Evolutionary conservation across 1,284 basidiomycete species (phyloP), one percentile per base, ranked within the genome.

Genomic region (Ceratobasidium sp.): DNA sequence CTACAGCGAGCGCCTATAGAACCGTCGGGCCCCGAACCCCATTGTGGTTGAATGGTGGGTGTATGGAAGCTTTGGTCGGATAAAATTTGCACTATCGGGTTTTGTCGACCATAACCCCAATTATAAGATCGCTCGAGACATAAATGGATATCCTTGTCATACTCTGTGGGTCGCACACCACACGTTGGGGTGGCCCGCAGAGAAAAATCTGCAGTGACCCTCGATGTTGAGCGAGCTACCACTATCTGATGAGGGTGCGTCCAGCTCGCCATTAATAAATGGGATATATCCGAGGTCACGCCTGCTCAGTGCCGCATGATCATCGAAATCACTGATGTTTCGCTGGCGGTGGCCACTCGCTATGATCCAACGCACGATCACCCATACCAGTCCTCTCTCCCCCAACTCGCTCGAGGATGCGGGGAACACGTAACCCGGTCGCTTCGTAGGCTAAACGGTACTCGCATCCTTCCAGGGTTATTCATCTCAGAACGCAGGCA

Each of bases 1-100:
- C 59, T 38, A 12, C 59, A 60, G 20, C 33, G 59, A 60, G 59
- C 59, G 59, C 35, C 59, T 60, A 60, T 60, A 60, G 59, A 60
- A 60, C n/a, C 59, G 33, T 7, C 33, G 10, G 30, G 59, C 14
- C 33, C n/a, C 33, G 33, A 60, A 41, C 33, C 27, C 33, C 33
- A 16, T 41, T 10, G 41, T 44, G 41, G 41, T 44, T 44, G 41
- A 44, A 38, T 38, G n/a, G 16, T n/a, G 16, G 33, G n/a, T 18
- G n/a, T 38, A 38, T 1, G 59, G 59, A 60, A 35, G 38, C 59
- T 60, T 60, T 12, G 57, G 57, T 10, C 20, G 59, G 59, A 60
- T 60, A 35, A 60, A 60, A 60, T 16, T 38, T 60, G n/a, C 14
- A 20, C 59, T 35, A n/a, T 38, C n/a, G n/a, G 38, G 3, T 18